phyloP scores from a whole-genome alignment of 129 eudicot genomes.

The Ambrosia artemisiifolia region DNA sequence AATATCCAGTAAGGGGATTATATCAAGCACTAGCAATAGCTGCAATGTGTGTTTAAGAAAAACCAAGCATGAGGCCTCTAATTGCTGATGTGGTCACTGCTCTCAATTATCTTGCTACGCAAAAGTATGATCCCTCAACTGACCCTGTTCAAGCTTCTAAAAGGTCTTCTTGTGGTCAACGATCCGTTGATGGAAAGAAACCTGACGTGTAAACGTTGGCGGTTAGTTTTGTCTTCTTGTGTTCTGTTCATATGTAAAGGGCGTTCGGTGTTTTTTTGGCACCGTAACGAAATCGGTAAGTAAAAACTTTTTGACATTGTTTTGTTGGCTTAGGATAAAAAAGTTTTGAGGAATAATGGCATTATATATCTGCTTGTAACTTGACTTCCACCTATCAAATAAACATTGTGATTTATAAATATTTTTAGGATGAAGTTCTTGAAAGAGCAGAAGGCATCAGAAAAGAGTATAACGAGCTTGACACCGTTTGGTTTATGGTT shows the following conservation, averaged over 20 bases:
- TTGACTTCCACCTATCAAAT: too few relatives aligned
- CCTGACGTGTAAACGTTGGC: slow-evolving; percentile 15
- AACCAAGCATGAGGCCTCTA: slow-evolving; percentile 83
- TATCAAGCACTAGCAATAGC: slow-evolving; percentile 96
- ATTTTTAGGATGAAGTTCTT: too few relatives aligned
- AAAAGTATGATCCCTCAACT: slow-evolving; percentile 50
- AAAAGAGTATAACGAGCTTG: too few relatives aligned
- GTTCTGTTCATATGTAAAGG: slow-evolving; percentile 26
- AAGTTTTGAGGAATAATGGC: slow-evolving; percentile 26
- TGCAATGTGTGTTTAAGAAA: slow-evolving; percentile 97
- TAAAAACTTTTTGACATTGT: slow-evolving; percentile 27
- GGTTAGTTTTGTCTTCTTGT: slow-evolving; percentile 28
- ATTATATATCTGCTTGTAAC: slow-evolving; percentile 22
- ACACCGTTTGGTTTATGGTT: too few relatives aligned
- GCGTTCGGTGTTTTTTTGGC: slow-evolving; percentile 32
- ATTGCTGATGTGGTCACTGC: slow-evolving; percentile 94
- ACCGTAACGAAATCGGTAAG: slow-evolving; percentile 22
- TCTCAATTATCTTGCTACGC: slow-evolving; percentile 83
- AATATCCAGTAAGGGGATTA: slow-evolving; percentile 75
- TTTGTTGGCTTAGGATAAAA: slow-evolving; percentile 26
- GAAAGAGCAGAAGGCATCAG: too few relatives aligned
- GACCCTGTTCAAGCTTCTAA: slow-evolving; percentile 25
- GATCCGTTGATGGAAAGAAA: slow-evolving; percentile 29
- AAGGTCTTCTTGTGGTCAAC: slow-evolving; percentile 31
- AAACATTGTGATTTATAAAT: too few relatives aligned